A percentile compares a stretch with the other conserved stretches of the same genome.
These are phyloP conservation scores for Herpetospermum pedunculosum DNA, from an alignment of 306 rosid species.

Conservation along the genomic window DNA sequence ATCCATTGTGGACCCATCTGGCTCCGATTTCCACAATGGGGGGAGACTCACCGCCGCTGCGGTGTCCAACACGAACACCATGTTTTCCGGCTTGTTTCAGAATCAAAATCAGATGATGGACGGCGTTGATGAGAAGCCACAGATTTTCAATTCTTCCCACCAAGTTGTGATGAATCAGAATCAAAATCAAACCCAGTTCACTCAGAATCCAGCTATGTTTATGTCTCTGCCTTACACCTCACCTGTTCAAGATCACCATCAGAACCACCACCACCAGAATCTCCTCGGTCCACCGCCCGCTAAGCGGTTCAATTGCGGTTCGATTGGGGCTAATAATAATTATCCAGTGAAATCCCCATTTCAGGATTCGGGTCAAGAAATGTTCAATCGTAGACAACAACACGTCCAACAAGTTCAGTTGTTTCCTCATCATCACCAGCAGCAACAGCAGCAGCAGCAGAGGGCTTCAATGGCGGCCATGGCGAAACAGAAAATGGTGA, in stretches of 20 bases:
- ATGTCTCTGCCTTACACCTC: conserved; percentile 45
- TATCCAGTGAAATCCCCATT: conserved; percentile 15
- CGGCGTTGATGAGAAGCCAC: conserved; percentile 54
- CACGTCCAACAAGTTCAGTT: conserved; percentile 35
- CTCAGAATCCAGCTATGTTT: conserved; percentile 37
- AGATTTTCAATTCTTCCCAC: conserved; percentile 38
- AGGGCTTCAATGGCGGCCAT: conserved; percentile 31
- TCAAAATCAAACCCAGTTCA: conserved; percentile 47
- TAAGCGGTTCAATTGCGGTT: conserved; percentile 43
- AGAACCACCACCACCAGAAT: conserved; percentile 8
- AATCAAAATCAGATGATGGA: conserved; percentile 32
- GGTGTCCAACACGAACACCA: conserved; percentile 7
- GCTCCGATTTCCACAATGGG: conserved; percentile 37
- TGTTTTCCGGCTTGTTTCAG: conserved; percentile 29
- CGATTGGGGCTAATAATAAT: conserved; percentile 25
- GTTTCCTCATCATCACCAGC: conserved; percentile 29
- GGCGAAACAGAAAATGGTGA: conserved; percentile 42
- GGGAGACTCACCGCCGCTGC: conserved; percentile 6
- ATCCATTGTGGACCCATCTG: conserved; percentile 24
- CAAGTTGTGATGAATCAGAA: conserved; percentile 44
- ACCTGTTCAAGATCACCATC: conserved; percentile 43
- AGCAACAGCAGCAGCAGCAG: conserved; percentile 18
- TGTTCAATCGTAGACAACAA: background rate
- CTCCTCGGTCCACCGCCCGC: conserved; percentile 41
- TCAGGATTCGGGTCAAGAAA: background rate